Evolutionary conservation across 73 alveolate species (phyloP).

Genomic region (Paraurostyla sp.): DNA sequence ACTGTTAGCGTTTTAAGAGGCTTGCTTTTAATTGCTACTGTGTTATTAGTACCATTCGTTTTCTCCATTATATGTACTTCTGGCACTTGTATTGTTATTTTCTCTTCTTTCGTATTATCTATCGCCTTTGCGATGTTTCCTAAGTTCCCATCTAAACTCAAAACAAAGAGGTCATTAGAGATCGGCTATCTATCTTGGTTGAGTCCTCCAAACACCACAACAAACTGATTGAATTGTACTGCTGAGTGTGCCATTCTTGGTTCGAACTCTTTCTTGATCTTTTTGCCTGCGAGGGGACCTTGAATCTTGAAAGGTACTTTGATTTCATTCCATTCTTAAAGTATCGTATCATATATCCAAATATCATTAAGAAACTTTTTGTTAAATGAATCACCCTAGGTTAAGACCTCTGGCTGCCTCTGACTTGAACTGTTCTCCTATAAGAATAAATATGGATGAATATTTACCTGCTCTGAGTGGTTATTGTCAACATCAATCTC

Average conservation of each 20-base stretch:
- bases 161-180: constrained; percentile 52
- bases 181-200: constrained; percentile 20
- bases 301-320: constrained; percentile 23
- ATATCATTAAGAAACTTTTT: constrained; percentile 42
- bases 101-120: background rate
- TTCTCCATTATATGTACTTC: constrained; percentile 29
- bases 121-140: constrained; percentile 2
- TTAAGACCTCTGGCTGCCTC: background rate
- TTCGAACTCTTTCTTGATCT: constrained; percentile 43
- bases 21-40: background rate
- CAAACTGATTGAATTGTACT: constrained; percentile 6
- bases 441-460: background rate
- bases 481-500: constrained; percentile 17
- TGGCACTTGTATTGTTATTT: background rate
- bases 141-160: constrained; percentile 31
- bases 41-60: background rate
- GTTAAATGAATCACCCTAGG: background rate
- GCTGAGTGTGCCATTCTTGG: constrained; percentile 71
- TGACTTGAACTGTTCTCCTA: constrained; percentile 4
- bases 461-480: constrained; percentile 5
- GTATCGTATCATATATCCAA: constrained; percentile 53
- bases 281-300: constrained; percentile 49
- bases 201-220: constrained; percentile 57
- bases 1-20: background rate
- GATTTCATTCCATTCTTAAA: constrained; percentile 32